Base-by-base conservation (phyloP, 768 basidiomycete genomes). In the Collybia sordida region DNA sequence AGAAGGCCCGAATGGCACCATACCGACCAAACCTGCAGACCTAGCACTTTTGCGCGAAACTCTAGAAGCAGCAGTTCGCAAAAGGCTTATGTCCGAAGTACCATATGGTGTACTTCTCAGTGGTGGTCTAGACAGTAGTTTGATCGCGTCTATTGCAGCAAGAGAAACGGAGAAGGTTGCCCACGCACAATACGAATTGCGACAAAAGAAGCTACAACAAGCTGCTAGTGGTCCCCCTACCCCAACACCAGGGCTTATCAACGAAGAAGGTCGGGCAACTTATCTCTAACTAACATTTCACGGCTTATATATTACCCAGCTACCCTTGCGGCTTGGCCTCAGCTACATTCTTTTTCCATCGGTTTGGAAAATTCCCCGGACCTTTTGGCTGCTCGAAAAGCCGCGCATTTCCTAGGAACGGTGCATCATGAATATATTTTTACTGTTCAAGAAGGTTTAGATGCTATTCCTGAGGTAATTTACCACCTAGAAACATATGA, bases 401-500 rank as follows among this genome's bases (percentile, higher is more conserved):
- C 88, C 0, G 96, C 97, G 11, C 86, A 86, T 57, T 98, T 82
- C 72, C 75, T 99, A 37, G 95, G 95, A 22, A 99, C 97, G 1
- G 84, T 89, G 1, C 97, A 99, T 62, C 96, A 98, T 64, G 96
- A 97, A 70, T 98, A 93, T 69, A 89, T 93, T 14, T 99, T 99
- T 71, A 98, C 96, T 23, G 91, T 98, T 4, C 92, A 98, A 68
- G 97, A 98, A 67, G 97, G 97, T 37, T 73, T 99, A 42, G 97
- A 99, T 60, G 97, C 97, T 2, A 85, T 99, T 46, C 91, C 92
- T 3, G 97, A 99, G 50, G 96, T 98, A 52, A 97, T 99, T 56
- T 88, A 98, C 69, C 96, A 98, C 64, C 83, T 99, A 28, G 97
- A 99, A 73, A 98, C 97, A 1, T 98, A 93, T 70, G 97, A 99